Conservation (phyloP, 225 moss, liverwort and hornwort genomes). For the Bryum argenteum region DNA sequence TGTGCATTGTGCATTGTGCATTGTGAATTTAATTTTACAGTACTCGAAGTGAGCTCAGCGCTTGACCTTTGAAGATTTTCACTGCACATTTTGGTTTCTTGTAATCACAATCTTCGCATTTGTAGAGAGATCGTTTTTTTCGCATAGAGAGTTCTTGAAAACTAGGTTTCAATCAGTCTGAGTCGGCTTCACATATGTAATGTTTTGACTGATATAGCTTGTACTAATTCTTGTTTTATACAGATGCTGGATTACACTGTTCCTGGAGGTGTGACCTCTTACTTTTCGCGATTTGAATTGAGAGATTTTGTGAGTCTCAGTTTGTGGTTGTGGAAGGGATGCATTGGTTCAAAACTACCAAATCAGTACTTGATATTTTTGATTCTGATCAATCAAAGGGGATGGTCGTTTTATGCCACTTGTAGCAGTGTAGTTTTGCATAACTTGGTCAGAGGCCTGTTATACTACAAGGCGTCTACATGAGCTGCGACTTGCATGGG, state of each 20-base stretch:
- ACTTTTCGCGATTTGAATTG: not conserved
- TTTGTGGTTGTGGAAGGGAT: not conserved
- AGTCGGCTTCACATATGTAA: not conserved
- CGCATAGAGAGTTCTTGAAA: too few relatives aligned
- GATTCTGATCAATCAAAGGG: too few relatives aligned
- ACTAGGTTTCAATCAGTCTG: too few relatives aligned
- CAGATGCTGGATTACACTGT: slow-evolving; percentile 95
- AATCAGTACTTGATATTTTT: too few relatives aligned
- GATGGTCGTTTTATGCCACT: too few relatives aligned
- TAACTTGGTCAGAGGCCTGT: too few relatives aligned
- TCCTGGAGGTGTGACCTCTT: slow-evolving; percentile 74
- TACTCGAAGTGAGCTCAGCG: too few relatives aligned
- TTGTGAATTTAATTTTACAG: too few relatives aligned
- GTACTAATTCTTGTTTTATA: slow-evolving; percentile 7
- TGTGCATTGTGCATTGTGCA: too few relatives aligned
- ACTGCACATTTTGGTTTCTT: not conserved
- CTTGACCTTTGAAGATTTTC: not conserved
- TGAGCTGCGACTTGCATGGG: not conserved
- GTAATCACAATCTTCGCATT: not conserved
- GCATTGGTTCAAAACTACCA: not conserved
- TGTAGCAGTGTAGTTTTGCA: too few relatives aligned
- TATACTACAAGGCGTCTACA: too few relatives aligned
- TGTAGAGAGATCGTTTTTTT: too few relatives aligned
- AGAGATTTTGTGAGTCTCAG: not conserved
- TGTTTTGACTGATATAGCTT: slow-evolving; percentile 6